Base-by-base conservation (phyloP, 2,329 filamentous ascomycete species). In the Epichloe coenophiala region DNA sequence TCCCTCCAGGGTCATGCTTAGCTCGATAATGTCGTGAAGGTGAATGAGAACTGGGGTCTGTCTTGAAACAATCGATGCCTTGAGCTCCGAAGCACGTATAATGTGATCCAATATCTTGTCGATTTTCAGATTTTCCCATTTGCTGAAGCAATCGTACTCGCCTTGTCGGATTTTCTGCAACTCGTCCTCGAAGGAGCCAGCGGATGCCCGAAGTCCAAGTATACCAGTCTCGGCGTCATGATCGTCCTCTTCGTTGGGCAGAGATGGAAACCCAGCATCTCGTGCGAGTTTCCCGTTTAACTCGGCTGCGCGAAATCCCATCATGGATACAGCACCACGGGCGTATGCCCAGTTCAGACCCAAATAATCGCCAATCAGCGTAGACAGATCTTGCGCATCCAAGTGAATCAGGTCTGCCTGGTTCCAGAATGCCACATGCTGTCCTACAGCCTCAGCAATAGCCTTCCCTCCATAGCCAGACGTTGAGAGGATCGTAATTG, bases 11-110 rank as follows among this genome's bases (percentile, higher is more conserved):
- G 19, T 21, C 19, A 21, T 21, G 19, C 19, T 21, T 21, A 21
- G 19, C 19, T 21, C 19, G 19, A 86, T 81, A 60, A 88, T 86
- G 63, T 97, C 88, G 61, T 86, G 80, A 11, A 95, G 70, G 58
- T 88, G 88, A 38, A 94, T 72, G 52, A 97, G 82, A 7, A 89
- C 74, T 21, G 73, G 74, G 21, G 63, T 73, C 21, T 19, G 45
- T 15, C 19, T 8, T 61, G 59, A 61, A 58, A 62, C 59, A 5
- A 56, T 45, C 31, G 56, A 57, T 19, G 63, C 56, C 51, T 65
- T 68, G 19, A 61, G 51, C 27, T 74, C 67, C 4, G 72, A 70
- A 2, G 74, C 70, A 43, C 68, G 65, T 27, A 82, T 65, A n/a
- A 85, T 65, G 45, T 75, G 70, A 45, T 81, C 77, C 41, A 85